phyloP scores from a whole-genome alignment of 2,329 filamentous ascomycete genomes.

The Beauveria caledonica region DNA sequence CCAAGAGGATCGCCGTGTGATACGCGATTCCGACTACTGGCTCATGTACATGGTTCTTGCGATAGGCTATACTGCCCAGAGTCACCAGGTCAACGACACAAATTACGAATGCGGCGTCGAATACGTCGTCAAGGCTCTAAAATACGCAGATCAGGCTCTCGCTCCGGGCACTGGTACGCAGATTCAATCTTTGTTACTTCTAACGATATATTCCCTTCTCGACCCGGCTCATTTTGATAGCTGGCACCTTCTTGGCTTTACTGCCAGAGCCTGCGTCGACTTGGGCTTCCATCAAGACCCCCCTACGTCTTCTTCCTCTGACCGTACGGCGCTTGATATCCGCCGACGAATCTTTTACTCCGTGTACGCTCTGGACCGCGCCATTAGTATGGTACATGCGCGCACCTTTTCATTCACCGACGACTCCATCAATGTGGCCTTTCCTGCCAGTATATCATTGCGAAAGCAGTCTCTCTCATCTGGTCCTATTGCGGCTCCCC shows the following conservation, averaged over 20 bases:
- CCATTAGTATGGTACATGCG: conserved; percentile 81
- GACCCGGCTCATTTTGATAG: conserved; percentile 88
- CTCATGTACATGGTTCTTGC: conserved; percentile 84
- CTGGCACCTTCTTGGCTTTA: conserved; percentile 89
- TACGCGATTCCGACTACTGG: conserved; percentile 70
- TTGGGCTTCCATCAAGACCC: conserved; percentile 90
- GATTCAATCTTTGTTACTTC: conserved; percentile 77
- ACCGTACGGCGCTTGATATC: conserved; percentile 64
- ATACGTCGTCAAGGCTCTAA: conserved; percentile 57
- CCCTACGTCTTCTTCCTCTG: conserved; percentile 57
- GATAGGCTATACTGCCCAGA: conserved; percentile 68
- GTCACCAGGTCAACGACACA: conserved; percentile 57
- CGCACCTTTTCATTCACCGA: conserved; percentile 91
- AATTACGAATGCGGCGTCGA: conserved; percentile 50
- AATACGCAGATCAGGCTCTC: conserved; percentile 73
- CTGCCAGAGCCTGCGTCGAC: conserved; percentile 79
- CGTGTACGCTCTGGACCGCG: conserved; percentile 79
- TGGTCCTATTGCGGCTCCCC: conserved; percentile 35
- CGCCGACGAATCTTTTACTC: conserved; percentile 83
- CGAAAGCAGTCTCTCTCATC: conserved; percentile 34
- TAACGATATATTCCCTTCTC: conserved; percentile 83
- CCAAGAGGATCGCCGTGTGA: conserved; percentile 53
- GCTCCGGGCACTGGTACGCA: conserved; percentile 77
- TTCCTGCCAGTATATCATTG: conserved; percentile 46
- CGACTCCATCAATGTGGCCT: conserved; percentile 73